These are phyloP conservation scores for Candida multigemmis DNA, from an alignment of 805 yeast genomes.

Conservation along the genomic window DNA sequence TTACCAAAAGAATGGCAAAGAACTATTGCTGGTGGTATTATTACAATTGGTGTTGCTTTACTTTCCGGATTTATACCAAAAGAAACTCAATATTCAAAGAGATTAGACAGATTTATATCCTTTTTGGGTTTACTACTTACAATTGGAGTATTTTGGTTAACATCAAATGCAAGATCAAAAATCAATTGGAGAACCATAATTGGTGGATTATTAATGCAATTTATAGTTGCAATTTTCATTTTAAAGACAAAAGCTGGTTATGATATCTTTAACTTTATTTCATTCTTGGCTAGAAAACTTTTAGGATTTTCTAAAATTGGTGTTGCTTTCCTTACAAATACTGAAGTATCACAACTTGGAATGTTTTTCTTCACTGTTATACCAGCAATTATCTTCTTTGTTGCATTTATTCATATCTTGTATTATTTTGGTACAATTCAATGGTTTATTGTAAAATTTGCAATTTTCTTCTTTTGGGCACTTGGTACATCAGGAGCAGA, in stretches of 20 bases:
- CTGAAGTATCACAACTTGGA: conserved; percentile 27
- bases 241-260: conserved; percentile 51
- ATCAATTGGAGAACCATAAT: conserved; percentile 54
- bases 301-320: conserved; percentile 51
- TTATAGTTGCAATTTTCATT: conserved; percentile 50
- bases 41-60: conserved; percentile 39
- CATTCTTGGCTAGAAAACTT: conserved; percentile 46
- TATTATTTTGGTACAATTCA: conserved; percentile 52
- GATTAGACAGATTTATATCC: conserved; percentile 48
- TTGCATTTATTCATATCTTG: conserved; percentile 52
- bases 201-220: conserved; percentile 53
- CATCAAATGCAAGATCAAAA: conserved; percentile 36
- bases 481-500: conserved; percentile 55
- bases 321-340: conserved; percentile 47
- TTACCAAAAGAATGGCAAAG: conserved; percentile 33
- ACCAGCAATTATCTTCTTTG: conserved; percentile 58
- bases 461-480: conserved; percentile 51
- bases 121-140: conserved; percentile 47
- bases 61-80: conserved; percentile 47
- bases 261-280: conserved; percentile 53
- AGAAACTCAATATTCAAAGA: conserved; percentile 35
- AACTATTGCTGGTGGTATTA: conserved; percentile 32
- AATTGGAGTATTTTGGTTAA: conserved; percentile 29
- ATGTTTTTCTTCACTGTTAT: conserved; percentile 50
- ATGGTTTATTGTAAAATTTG: conserved; percentile 50